phyloP scores from a whole-genome alignment of 2,329 filamentous ascomycete genomes.

The Dothideomycetes sp. region DNA sequence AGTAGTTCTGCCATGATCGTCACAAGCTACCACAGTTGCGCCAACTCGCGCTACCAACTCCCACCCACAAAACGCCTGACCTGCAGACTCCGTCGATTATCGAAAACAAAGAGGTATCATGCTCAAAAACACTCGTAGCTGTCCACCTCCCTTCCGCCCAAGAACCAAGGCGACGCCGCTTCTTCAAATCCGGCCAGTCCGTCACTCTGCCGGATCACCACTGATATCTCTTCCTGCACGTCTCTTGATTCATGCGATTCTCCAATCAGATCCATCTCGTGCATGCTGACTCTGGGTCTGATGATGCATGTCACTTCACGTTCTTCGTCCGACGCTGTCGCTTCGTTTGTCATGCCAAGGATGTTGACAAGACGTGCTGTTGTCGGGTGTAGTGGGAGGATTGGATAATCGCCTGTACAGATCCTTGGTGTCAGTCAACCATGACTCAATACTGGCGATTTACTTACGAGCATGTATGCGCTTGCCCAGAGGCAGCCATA shows the following conservation, averaged over 20 bases:
- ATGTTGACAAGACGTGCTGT: conserved; percentile 18
- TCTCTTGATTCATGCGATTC: background rate
- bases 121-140: conserved; percentile 25
- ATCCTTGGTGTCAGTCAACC: background rate
- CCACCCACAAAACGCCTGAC: no score
- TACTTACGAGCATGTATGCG: conserved; percentile 22
- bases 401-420: conserved; percentile 20
- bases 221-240: background rate
- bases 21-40: no score
- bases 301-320: conserved; percentile 6
- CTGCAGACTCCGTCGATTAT: no score
- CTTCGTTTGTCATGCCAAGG: background rate
- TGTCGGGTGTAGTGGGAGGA: conserved; percentile 22
- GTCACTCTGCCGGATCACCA: conserved; percentile 26
- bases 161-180: conserved; percentile 22
- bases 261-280: background rate
- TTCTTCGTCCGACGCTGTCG: background rate
- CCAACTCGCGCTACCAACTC: no score
- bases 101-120: no score
- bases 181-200: conserved; percentile 26
- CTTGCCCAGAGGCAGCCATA: conserved; percentile 25
- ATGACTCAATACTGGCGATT: no score
- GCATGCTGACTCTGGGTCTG: background rate
- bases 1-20: no score
- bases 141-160: conserved; percentile 27